Conservation (phyloP, 441 rosid genomes). For the Populus hybrid region DNA sequence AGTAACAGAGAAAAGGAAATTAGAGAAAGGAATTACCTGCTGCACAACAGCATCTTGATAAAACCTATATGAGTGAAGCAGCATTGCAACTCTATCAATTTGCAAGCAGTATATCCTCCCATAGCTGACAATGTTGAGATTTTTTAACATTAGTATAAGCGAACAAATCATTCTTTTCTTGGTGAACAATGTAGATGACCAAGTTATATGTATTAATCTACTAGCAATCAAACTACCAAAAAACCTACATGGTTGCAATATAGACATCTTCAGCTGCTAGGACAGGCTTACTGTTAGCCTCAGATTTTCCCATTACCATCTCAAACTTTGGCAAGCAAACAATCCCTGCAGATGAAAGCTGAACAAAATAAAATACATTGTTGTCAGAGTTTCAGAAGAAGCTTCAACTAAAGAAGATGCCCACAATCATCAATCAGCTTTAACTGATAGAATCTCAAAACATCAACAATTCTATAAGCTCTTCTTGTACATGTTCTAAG, state of each 20-base stretch:
- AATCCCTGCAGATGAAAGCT: slow-evolving; percentile 94
- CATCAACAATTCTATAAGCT: neutral
- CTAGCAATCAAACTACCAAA: slow-evolving; percentile 14
- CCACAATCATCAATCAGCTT: neutral
- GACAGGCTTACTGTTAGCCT: slow-evolving; percentile 85
- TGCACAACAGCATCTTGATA: slow-evolving; percentile 96
- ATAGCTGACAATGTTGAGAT: slow-evolving; percentile 54
- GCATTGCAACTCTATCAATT: slow-evolving; percentile 96
- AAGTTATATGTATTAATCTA: slow-evolving; percentile 11
- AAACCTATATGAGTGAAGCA: slow-evolving; percentile 82
- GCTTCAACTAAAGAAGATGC: neutral
- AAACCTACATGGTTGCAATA: slow-evolving; percentile 84
- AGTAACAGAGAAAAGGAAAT: slow-evolving; percentile 1
- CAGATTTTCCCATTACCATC: slow-evolving; percentile 89
- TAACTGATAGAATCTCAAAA: neutral
- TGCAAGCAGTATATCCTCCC: slow-evolving; percentile 99
- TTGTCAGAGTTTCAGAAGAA: slow-evolving; percentile 9
- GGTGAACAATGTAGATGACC: neutral
- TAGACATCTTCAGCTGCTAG: slow-evolving; percentile 79
- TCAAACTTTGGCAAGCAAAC: slow-evolving; percentile 93
- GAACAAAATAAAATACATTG: slow-evolving; percentile 35
- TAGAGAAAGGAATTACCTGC: slow-evolving; percentile 47
- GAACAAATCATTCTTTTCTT: neutral
- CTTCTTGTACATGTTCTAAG: neutral
- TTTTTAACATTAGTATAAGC: slow-evolving; percentile 8